phyloP scores from a whole-genome alignment of 345 rosid species.

The Jatropha curcas region DNA sequence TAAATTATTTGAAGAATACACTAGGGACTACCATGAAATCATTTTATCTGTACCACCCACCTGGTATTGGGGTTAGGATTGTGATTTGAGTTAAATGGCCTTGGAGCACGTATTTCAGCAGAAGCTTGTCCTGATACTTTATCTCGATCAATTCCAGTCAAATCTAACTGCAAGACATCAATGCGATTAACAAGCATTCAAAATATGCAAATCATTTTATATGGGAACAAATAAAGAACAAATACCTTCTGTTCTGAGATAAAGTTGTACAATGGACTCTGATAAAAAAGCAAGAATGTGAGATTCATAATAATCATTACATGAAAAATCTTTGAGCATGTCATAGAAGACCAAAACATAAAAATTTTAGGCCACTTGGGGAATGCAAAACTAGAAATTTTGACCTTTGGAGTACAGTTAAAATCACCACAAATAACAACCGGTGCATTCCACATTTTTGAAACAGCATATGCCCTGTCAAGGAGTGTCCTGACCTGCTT shows the following conservation, averaged over 20 bases:
- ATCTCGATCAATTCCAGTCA: conserved; percentile 71
- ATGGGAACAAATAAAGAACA: conserved; percentile 6
- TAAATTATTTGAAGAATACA: conserved; percentile 14
- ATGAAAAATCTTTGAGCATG: not conserved
- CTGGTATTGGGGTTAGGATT: conserved; percentile 29
- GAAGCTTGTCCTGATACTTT: conserved; percentile 91
- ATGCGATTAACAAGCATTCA: conserved; percentile 14
- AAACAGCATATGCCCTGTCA: conserved; percentile 71
- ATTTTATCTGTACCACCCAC: conserved; percentile 35
- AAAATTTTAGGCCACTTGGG: conserved; percentile 14
- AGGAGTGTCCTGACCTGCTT: conserved; percentile 76
- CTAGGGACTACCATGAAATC: not conserved
- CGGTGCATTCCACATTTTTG: conserved; percentile 85
- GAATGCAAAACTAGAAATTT: conserved; percentile 12
- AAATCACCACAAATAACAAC: conserved; percentile 95
- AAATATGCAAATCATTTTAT: conserved; percentile 8
- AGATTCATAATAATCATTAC: not conserved
- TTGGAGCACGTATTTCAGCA: conserved; percentile 48
- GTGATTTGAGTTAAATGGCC: conserved; percentile 23
- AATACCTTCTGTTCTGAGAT: conserved; percentile 79
- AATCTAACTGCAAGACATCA: conserved; percentile 55
- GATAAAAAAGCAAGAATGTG: conserved; percentile 37
- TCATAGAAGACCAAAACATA: not conserved
- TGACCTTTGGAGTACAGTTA: conserved; percentile 93
- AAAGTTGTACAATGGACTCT: conserved; percentile 94